A percentile compares a stretch with the other conserved stretches of the same genome.
phyloP scores from a whole-genome alignment of 1,284 basidiomycete species.

The Neonothopanus nambi region DNA sequence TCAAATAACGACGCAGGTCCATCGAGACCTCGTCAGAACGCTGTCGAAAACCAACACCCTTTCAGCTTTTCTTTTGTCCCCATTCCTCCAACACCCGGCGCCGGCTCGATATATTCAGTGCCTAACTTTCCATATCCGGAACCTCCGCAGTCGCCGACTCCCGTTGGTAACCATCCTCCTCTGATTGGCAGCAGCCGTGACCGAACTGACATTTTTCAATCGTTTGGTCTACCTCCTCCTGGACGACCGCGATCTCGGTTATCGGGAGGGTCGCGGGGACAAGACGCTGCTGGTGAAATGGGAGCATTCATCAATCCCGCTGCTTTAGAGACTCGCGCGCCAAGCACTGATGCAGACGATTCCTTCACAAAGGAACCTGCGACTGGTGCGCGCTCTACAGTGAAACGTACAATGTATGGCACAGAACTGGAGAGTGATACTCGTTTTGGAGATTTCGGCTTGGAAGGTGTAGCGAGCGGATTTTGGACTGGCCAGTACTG shows the following conservation, averaged over 20 bases:
- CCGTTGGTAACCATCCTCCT: conserved; percentile 29
- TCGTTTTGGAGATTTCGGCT: conserved; percentile 78
- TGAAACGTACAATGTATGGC: conserved; percentile 75
- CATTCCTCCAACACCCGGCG: conserved; percentile 52
- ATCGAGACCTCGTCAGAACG: conserved; percentile 36
- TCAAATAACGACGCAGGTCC: conserved; percentile 16
- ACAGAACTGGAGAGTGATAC: conserved; percentile 75
- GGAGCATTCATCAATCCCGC: conserved; percentile 37
- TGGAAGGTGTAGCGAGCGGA: conserved; percentile 67
- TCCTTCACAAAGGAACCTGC: conserved; percentile 26
- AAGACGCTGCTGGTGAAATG: conserved; percentile 6
- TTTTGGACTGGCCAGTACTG: conserved; percentile 58
- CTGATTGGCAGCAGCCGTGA: conserved; percentile 29
- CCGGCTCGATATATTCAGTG: conserved; percentile 35
- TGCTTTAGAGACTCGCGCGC: conserved; percentile 30
- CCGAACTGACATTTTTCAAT: conserved; percentile 42
- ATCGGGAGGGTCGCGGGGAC: conserved; percentile 22
- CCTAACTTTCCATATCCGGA: conserved; percentile 64
- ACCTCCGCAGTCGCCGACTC: conserved; percentile 69
- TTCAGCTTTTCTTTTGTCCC: conserved; percentile 57
- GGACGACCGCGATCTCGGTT: conserved; percentile 32
- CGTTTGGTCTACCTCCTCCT: conserved; percentile 43
- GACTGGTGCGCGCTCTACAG: conserved; percentile 28
- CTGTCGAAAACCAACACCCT: conserved; percentile 52
- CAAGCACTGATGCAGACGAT: conserved; percentile 25